Evolutionary conservation across 352 stramenopile species (phyloP).

Genomic region (Globisporangium ultimum): DNA sequence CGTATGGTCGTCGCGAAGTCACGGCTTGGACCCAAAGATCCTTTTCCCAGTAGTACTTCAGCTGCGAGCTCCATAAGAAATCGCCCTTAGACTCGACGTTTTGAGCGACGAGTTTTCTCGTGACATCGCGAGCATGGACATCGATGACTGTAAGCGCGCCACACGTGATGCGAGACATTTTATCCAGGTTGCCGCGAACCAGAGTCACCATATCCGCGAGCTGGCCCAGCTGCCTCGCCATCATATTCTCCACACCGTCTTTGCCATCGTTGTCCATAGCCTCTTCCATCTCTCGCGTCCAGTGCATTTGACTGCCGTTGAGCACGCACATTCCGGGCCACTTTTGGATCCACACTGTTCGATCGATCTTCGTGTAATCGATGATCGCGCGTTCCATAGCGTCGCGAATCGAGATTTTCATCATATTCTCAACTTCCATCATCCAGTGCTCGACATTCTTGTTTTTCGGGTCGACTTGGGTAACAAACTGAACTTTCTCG

Average conservation of each 20-base stretch:
- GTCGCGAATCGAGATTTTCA: conserved; percentile 87
- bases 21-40: conserved; percentile 90
- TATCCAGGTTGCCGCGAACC: conserved; percentile 88
- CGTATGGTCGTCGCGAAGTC: conserved; percentile 88
- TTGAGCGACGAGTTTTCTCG: conserved; percentile 87
- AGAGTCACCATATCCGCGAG: conserved; percentile 93
- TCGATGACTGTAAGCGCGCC: conserved; percentile 93
- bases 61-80: conserved; percentile 83
- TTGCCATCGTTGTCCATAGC: conserved; percentile 72
- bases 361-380: conserved; percentile 84
- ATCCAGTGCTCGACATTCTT: conserved; percentile 95
- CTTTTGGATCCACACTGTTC: conserved; percentile 91
- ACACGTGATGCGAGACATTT: conserved; percentile 84
- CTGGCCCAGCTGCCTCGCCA: conserved; percentile 81
- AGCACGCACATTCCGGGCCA: conserved; percentile 90
- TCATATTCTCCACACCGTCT: conserved; percentile 79
- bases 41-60: conserved; percentile 94
- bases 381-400: conserved; percentile 84
- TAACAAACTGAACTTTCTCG: conserved; percentile 84
- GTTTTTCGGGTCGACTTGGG: conserved; percentile 83
- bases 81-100: conserved; percentile 88
- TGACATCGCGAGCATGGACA: conserved; percentile 95
- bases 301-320: conserved; percentile 93
- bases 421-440: conserved; percentile 93
- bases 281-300: conserved; percentile 90